Conservation (phyloP, 2,329 filamentous ascomycete genomes). For the Colletotrichum coccodes region DNA sequence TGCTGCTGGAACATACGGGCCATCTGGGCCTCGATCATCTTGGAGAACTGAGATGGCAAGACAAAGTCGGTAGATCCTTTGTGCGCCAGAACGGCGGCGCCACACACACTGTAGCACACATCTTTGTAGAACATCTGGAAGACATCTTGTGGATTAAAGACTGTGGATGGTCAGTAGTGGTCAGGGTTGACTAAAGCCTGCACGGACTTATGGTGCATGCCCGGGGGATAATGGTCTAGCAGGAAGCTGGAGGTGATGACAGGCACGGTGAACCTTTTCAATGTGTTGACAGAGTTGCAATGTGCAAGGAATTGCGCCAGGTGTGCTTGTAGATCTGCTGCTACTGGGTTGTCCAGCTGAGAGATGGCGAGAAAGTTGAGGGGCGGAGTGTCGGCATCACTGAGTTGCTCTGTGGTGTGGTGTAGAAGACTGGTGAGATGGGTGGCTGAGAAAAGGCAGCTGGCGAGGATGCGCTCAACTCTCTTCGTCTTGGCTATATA, state of each 20-base stretch:
- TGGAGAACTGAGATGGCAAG: neutral
- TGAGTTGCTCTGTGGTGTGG: neutral
- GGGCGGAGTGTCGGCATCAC: neutral
- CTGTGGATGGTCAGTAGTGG: neutral
- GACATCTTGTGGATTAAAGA: constrained; percentile 9
- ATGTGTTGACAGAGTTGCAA: neutral
- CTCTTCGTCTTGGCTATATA: neutral
- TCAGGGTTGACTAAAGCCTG: neutral
- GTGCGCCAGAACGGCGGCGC: neutral
- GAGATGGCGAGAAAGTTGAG: constrained; percentile 10
- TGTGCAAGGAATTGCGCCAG: neutral
- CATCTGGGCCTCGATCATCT: constrained; percentile 4
- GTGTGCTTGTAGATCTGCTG: neutral
- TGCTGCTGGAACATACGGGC: neutral
- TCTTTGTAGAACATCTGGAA: constrained; percentile 17
- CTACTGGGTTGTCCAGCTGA: neutral
- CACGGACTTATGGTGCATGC: neutral
- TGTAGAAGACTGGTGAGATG: constrained; percentile 3
- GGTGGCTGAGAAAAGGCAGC: constrained; percentile 12
- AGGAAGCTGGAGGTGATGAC: constrained; percentile 16
- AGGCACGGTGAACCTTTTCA: neutral
- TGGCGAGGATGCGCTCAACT: neutral
- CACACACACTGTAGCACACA: neutral
- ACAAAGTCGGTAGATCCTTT: neutral
- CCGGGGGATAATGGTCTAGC: constrained; percentile 2